These are phyloP conservation scores for Fusarium falciforme DNA, from an alignment of 2,329 filamentous ascomycete species.

Conservation along the genomic window DNA sequence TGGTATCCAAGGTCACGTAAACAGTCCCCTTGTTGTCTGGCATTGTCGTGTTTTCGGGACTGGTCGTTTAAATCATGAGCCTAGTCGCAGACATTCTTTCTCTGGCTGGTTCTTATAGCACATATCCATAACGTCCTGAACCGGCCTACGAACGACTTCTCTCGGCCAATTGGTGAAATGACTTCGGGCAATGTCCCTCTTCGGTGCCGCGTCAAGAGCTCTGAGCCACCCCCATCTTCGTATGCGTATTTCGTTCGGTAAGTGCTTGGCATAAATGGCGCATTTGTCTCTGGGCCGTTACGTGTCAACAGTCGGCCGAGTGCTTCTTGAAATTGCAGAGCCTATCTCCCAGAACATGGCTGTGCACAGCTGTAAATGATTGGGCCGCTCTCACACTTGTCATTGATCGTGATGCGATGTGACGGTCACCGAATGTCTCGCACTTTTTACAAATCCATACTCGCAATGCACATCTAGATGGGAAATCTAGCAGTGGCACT, in stretches of 20 bases:
- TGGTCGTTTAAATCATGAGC: too few relatives aligned
- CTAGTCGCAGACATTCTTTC: too few relatives aligned
- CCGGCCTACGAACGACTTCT: too few relatives aligned
- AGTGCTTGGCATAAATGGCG: not conserved
- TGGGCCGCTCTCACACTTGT: not conserved
- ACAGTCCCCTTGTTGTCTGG: not conserved
- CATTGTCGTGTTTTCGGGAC: not conserved
- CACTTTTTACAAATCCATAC: not conserved
- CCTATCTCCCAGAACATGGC: too few relatives aligned
- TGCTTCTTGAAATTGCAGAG: not conserved
- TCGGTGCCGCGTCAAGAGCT: not conserved
- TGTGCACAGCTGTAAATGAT: too few relatives aligned
- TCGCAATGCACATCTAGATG: not conserved
- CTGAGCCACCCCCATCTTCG: not conserved
- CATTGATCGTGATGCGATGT: not conserved
- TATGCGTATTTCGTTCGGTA: not conserved
- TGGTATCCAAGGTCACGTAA: not conserved
- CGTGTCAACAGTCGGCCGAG: not conserved
- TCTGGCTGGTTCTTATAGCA: not conserved
- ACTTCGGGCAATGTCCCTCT: not conserved
- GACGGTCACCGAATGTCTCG: too few relatives aligned
- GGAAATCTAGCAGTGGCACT: not conserved
- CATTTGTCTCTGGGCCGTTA: too few relatives aligned
- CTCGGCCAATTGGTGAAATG: not conserved
- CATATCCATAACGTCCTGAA: rapidly evolving